Percentiles rank a stretch among this genome's conserved stretches.
Conservation (phyloP, 805 yeast genomes). For the Saturnispora halmiae region DNA sequence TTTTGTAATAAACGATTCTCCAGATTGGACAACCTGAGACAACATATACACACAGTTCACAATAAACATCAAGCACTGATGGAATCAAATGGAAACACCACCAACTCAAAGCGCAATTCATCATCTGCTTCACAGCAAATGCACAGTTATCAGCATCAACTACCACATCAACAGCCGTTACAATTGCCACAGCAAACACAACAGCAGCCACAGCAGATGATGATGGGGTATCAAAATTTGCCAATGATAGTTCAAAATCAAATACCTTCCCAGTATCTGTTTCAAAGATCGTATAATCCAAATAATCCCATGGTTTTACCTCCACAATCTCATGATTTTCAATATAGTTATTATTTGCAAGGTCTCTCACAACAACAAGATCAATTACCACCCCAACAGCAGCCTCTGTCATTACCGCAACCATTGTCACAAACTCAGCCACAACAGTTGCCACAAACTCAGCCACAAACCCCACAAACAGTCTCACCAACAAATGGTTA, state of each 20-base stretch:
- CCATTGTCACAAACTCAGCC: too few relatives aligned
- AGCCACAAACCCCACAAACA: conserved; percentile 7
- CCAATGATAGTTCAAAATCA: conserved; percentile 3
- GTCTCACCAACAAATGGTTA: background rate
- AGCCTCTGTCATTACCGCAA: background rate
- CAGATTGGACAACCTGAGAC: conserved; percentile 79
- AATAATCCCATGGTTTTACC: background rate
- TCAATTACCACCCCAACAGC: conserved; percentile 5
- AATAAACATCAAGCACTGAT: conserved; percentile 36
- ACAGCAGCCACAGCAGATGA: background rate
- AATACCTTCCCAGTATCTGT: background rate
- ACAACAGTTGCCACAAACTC: conserved; percentile 2
- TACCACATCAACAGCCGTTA: conserved; percentile 6
- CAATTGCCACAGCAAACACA: conserved; percentile 1
- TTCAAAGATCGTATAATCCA: background rate
- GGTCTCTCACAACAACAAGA: conserved; percentile 7
- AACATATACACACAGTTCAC: conserved; percentile 83
- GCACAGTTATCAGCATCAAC: conserved; percentile 6
- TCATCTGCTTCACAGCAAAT: conserved; percentile 13
- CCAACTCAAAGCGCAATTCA: conserved; percentile 21
- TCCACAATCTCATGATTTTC: background rate
- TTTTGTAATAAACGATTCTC: conserved; percentile 73
- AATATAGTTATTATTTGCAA: conserved; percentile 11
- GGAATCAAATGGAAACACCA: conserved; percentile 27
- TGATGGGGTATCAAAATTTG: background rate